Conservation (phyloP, 305 asterid genomes). For the Fraxinus paxiana region DNA sequence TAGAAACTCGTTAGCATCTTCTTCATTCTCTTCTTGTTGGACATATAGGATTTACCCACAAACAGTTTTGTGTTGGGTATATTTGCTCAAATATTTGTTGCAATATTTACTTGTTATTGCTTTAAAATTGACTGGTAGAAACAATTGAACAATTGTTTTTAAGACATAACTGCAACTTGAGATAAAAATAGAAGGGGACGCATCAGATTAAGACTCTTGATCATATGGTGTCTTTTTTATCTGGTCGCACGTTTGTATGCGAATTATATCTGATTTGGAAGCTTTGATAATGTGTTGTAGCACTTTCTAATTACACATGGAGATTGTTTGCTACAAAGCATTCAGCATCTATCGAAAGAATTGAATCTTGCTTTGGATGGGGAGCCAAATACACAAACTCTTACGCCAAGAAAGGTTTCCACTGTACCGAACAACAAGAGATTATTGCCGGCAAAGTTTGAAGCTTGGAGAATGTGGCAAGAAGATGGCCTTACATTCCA, state of each 20-base stretch:
- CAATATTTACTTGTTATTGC: not conserved
- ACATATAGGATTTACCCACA: not conserved
- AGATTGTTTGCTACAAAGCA: constrained; percentile 54
- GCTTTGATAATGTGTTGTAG: constrained; percentile 40
- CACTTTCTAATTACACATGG: constrained; percentile 71
- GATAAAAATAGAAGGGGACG: not conserved
- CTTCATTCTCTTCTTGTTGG: not conserved
- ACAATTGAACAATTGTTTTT: not conserved
- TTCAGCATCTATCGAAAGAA: constrained; percentile 53
- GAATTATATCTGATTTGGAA: constrained; percentile 28
- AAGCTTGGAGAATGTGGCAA: constrained; percentile 98
- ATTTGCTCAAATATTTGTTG: not conserved
- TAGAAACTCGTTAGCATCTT: not conserved
- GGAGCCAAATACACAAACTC: constrained; percentile 43
- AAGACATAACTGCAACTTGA: not conserved
- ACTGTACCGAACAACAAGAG: constrained; percentile 35
- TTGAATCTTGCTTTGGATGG: constrained; percentile 59
- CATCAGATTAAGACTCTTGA: not conserved
- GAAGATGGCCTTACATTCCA: constrained; percentile 59
- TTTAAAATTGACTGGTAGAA: not conserved
- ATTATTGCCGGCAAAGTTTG: constrained; percentile 62
- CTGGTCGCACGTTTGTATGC: not conserved
- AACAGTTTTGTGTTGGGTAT: not conserved
- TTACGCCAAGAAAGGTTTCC: constrained; percentile 31
- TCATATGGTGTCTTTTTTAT: not conserved